Evolutionary conservation across 768 basidiomycete genomes (phyloP), one percentile per base, ranked within the genome.

Genomic region (Lactifluus hygrophoroides): DNA sequence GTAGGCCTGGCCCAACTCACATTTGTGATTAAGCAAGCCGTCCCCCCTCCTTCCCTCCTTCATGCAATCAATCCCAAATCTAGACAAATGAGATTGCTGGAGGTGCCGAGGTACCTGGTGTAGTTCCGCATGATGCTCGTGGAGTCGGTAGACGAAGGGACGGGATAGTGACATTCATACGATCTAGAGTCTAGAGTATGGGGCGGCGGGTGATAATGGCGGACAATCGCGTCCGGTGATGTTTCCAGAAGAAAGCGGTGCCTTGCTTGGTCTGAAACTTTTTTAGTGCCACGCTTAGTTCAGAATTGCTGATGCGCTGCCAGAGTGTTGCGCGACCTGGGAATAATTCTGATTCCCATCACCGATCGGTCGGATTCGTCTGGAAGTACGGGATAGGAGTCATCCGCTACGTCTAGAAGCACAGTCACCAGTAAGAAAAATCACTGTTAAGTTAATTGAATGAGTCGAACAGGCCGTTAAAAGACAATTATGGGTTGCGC

Each of bases 291-390:
- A 25, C 34, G 19, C 6, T 37, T 30, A 49, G 28, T 42, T 14
- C 14, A 13, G 34, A 48, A 42, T 47, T 7, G 34, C 46, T 48
- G 44, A 46, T 54, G 54, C 23, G 23, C 25, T 43, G 48, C 32
- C 30, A 25, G 27, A 11, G 13, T 14, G 55, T 21, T 8, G 27
- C 17, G 25, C 55, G 47, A 56, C 35, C 10, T 56, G 28, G 30
- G 49, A 52, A 44, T 37, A 30, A 46, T 8, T 14, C 25, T 43
- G 13, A 14, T 49, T 60, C 58, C 54, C 58, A 60, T 40, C 48
- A 60, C 58, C 58, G 42, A 60, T 60, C 58, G 43, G 54, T 60
- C 58, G 58, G 58, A 35, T 46, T 60, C 32, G 40, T 30, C 27
- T 35, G 32, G 42, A 43, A 23, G 42, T 19, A 30, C 23, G n/a